phyloP scores from a whole-genome alignment of 441 rosid species.

The Eruca vesicaria region DNA sequence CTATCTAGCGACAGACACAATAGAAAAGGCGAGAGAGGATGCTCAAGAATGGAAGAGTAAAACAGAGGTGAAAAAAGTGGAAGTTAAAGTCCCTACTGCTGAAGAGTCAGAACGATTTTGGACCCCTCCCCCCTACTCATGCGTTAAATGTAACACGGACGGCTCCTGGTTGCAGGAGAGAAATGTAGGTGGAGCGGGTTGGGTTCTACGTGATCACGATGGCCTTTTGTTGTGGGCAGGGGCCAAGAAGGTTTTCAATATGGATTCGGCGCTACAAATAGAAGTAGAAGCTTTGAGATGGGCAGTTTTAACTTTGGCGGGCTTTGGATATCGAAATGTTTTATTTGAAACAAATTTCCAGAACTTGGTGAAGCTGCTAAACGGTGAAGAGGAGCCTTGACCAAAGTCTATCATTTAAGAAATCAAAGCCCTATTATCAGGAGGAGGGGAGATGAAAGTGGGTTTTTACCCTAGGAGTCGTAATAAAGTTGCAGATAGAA shows the following conservation, averaged over 20 bases:
- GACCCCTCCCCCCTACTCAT: background rate
- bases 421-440: no score
- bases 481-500: no score
- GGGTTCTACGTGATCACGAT: background rate
- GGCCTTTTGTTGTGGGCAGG: background rate
- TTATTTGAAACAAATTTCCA: no score
- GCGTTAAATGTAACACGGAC: background rate
- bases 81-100: background rate
- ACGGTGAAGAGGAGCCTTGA: no score
- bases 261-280: background rate
- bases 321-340: no score
- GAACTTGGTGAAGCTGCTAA: no score
- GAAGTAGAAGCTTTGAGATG: background rate
- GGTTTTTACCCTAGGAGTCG: no score
- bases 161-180: background rate
- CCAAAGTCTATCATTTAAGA: no score
- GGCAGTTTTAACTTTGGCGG: no score
- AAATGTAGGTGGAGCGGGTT: background rate
- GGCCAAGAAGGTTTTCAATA: background rate
- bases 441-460: no score
- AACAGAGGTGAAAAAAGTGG: background rate
- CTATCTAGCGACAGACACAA: background rate
- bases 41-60: background rate
- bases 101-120: background rate
- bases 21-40: background rate